phyloP scores from a whole-genome alignment of 1,284 basidiomycete genomes.

The Irpex rosettiformis region DNA sequence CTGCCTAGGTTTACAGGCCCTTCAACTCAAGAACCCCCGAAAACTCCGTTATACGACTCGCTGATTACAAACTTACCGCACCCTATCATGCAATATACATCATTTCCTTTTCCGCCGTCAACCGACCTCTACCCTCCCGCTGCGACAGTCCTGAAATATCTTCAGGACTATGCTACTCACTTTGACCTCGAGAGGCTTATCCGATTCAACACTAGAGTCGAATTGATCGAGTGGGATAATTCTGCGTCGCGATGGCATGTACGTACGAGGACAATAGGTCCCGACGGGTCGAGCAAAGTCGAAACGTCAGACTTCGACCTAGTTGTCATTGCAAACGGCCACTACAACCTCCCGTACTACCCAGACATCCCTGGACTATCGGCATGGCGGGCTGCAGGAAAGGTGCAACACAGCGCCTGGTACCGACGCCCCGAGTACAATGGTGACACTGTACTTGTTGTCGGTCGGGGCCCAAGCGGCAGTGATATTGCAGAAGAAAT shows the following conservation, averaged over 20 bases:
- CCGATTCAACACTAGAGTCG: slow-evolving; percentile 48
- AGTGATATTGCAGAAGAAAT: slow-evolving; percentile 62
- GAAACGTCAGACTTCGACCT: slow-evolving; percentile 48
- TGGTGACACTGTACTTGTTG: slow-evolving; percentile 55
- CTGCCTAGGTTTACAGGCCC: slow-evolving; percentile 51
- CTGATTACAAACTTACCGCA: slow-evolving; percentile 76
- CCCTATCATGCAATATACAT: slow-evolving; percentile 65
- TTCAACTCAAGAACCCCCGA: slow-evolving; percentile 48
- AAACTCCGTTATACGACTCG: slow-evolving; percentile 71
- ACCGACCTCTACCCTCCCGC: slow-evolving; percentile 67
- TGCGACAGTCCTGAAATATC: slow-evolving; percentile 53
- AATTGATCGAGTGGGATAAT: slow-evolving; percentile 37
- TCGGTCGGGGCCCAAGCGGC: slow-evolving; percentile 69
- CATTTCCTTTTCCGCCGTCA: slow-evolving; percentile 61
- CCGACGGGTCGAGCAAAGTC: not conserved
- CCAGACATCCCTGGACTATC: slow-evolving; percentile 56
- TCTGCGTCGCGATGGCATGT: slow-evolving; percentile 44
- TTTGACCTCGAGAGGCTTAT: slow-evolving; percentile 58
- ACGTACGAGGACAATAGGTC: slow-evolving; percentile 24
- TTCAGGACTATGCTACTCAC: slow-evolving; percentile 53
- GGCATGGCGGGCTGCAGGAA: slow-evolving; percentile 48
- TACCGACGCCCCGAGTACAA: slow-evolving; percentile 55
- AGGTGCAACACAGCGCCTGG: slow-evolving; percentile 59
- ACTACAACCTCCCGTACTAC: slow-evolving; percentile 60
- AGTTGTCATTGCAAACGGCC: slow-evolving; percentile 71